These are phyloP conservation scores for Cryptomeria japonica DNA, from an alignment of 75 land plant genomes.

Conservation along the genomic window DNA sequence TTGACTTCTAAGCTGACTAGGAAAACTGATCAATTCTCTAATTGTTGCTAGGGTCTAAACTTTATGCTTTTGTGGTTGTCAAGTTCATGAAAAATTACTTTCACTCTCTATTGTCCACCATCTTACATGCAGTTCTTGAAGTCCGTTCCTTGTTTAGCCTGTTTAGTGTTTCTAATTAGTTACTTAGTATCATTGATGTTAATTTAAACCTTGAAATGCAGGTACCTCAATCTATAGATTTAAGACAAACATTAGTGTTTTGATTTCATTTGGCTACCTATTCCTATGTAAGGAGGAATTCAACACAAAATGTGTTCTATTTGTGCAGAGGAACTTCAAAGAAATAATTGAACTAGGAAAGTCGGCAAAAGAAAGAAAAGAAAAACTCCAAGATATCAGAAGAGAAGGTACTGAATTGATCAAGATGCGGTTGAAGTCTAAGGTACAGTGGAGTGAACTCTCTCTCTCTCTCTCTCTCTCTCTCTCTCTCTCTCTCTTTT, in stretches of 20 bases:
- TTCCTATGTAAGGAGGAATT: too few species aligned
- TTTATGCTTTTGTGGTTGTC: too few species aligned
- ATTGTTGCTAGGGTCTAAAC: too few species aligned
- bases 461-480: background rate
- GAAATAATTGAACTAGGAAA: slow-evolving; percentile 47
- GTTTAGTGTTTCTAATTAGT: too few species aligned
- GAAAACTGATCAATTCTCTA: too few species aligned
- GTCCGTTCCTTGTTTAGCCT: too few species aligned
- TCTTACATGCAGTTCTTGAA: too few species aligned
- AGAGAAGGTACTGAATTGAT: slow-evolving; percentile 46
- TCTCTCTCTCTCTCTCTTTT: background rate
- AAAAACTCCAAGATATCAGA: slow-evolving; percentile 37
- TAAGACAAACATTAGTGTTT: background rate
- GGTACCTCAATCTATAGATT: background rate
- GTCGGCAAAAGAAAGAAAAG: slow-evolving; percentile 45
- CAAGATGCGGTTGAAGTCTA: slow-evolving; percentile 22
- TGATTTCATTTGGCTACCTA: background rate
- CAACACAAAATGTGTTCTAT: background rate
- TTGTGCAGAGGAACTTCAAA: slow-evolving; percentile 45
- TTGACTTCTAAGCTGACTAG: too few species aligned
- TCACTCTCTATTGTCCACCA: too few species aligned
- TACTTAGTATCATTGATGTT: background rate
- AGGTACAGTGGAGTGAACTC: slow-evolving; percentile 14
- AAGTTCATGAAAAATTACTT: too few species aligned
- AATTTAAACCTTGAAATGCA: background rate